Evolutionary conservation across 2,329 filamentous ascomycete genomes (phyloP), one percentile per base, ranked within the genome.

Genomic region (Phialemonium atrogriseum): DNA sequence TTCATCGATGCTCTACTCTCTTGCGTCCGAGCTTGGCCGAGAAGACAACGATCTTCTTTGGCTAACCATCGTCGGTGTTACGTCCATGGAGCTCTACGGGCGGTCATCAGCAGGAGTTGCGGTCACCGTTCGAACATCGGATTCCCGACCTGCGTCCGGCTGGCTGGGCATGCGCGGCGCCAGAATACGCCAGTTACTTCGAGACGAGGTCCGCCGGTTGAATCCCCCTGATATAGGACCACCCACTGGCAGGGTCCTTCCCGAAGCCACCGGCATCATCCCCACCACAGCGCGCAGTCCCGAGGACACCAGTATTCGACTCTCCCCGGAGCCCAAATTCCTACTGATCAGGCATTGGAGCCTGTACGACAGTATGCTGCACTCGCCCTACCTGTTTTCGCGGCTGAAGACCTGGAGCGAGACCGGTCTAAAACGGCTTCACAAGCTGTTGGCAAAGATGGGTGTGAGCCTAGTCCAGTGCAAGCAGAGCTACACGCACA

Each of bases 371-470:
- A 94, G 87, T 54, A 96, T 98, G 91, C 70, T 96, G 10, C 91
- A 98, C 55, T 95, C 88, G 0, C 88, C 89, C 0, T 96, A 95
- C 50, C 73, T 98, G 5, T 89, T 93, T 37, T 85, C 89, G 4
- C 76, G 86, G 19, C 70, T 98, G 27, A 89, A 93, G 56, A 87
- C 94, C 27, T 98, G 91, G 89, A 93, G 80, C 38, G 91, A 96
- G 40, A 74, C 73, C 30, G 91, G 91, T 4, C 72, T 84, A 32
- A 94, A 93, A 54, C 76, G 89, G 31, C 66, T 98, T 13, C 85
- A 95, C 56, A 96, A 96, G 52, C 71, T 98, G 1, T 70, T 98
- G 3, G 91, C 91, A 25, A 98, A 96, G 58, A 98, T 98, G 89
- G 91, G 91, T 19, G 84, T 98, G 34, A 94, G 85, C 49, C 66